phyloP scores from a whole-genome alignment of 495 filamentous ascomycete genomes.

The Podospora didyma region DNA sequence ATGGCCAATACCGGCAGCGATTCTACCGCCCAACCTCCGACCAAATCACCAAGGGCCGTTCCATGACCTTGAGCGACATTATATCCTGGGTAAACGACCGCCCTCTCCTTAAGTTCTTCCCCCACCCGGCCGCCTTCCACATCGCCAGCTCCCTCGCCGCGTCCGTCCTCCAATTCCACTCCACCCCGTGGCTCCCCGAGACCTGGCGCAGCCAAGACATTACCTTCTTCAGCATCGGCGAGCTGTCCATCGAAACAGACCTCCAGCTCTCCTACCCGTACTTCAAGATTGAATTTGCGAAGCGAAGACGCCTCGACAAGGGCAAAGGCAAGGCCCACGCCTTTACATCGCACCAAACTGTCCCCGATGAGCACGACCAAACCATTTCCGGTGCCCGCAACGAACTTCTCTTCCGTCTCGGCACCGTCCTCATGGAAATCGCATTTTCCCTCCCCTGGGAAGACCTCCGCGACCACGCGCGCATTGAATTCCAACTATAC shows the following conservation, averaged over 20 bases:
- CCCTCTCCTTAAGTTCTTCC: too few species aligned
- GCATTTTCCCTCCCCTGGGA: neutral
- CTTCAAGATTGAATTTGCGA: neutral
- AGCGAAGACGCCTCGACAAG: neutral
- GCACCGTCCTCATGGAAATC: too few species aligned
- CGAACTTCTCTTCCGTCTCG: conserved; percentile 4
- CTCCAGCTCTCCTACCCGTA: neutral
- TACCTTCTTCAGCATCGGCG: neutral
- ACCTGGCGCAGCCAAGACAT: neutral
- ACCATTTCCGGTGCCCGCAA: too few species aligned
- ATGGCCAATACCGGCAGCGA: neutral
- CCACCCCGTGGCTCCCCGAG: conserved; percentile 4
- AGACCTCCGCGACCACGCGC: conserved; percentile 3
- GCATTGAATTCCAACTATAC: neutral
- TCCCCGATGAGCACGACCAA: too few species aligned
- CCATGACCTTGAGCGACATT: neutral
- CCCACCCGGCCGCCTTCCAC: too few species aligned
- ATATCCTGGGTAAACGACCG: conserved; percentile 4
- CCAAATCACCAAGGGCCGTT: neutral
- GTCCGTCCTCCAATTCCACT: conserved; percentile 7
- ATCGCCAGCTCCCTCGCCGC: neutral
- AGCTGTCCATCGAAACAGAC: too few species aligned
- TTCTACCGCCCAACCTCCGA: neutral
- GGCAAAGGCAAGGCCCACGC: too few species aligned
- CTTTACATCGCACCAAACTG: too few species aligned